Evolutionary conservation across 148 eudicot genomes (phyloP).

Genomic region (Fallopia convolvulus): DNA sequence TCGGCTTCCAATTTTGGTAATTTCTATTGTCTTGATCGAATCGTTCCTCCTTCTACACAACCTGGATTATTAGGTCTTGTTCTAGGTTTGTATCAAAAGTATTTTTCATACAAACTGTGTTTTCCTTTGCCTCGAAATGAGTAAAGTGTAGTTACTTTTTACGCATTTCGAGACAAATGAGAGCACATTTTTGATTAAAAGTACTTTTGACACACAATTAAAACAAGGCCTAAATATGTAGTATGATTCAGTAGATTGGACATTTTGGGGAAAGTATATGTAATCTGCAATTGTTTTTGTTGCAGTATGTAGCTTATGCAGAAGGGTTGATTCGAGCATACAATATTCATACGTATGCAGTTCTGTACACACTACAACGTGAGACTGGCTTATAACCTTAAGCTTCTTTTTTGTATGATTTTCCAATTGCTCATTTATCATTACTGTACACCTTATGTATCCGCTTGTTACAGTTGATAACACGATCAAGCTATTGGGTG

Average conservation of each 20-base stretch:
- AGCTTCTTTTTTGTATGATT: neutral
- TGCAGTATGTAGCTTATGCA: slow-evolving; percentile 93
- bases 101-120: no score
- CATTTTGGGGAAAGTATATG: slow-evolving; percentile 8
- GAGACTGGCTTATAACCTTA: slow-evolving; percentile 23
- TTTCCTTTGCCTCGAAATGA: no score
- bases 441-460: slow-evolving; percentile 9
- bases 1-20: slow-evolving; percentile 89
- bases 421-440: neutral
- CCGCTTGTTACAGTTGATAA: slow-evolving; percentile 68
- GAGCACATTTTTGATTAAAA: no score
- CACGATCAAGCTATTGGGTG: slow-evolving; percentile 89
- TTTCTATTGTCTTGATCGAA: slow-evolving; percentile 8
- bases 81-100: no score
- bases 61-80: neutral
- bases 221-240: neutral
- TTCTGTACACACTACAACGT: slow-evolving; percentile 94
- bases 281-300: slow-evolving; percentile 12
- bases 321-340: slow-evolving; percentile 95
- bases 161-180: no score
- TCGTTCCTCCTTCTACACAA: neutral
- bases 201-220: no score
- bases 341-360: slow-evolving; percentile 92
- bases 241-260: neutral
- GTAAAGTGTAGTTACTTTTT: no score